Evolutionary conservation across 306 rosid species (phyloP).

Genomic region (Corylus americana): DNA sequence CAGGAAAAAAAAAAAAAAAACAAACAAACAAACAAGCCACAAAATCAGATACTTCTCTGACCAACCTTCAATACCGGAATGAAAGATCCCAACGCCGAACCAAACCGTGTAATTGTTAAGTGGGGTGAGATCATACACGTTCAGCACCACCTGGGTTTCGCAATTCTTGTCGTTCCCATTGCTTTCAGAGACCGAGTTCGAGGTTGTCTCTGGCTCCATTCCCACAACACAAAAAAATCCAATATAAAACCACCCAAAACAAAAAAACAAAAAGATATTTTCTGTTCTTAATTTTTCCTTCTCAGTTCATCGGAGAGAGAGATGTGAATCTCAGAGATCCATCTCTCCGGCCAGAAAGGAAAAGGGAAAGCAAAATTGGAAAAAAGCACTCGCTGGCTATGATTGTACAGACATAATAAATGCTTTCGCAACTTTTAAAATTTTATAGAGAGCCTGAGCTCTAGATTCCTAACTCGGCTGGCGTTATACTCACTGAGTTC

Average conservation of each 20-base stretch:
- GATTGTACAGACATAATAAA: too few species aligned
- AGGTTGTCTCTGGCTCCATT: constrained; percentile 63
- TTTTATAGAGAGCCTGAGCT: too few species aligned
- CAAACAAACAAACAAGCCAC: background rate
- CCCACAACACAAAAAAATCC: constrained; percentile 18
- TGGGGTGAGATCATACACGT: constrained; percentile 94
- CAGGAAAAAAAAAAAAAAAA: background rate
- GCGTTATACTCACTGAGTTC: background rate
- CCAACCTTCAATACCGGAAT: constrained; percentile 93
- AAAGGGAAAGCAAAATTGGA: background rate
- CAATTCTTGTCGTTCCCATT: constrained; percentile 24
- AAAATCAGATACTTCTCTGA: background rate
- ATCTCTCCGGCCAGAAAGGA: constrained; percentile 32
- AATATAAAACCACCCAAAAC: constrained; percentile 14
- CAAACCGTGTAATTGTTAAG: constrained; percentile 72
- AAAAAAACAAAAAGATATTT: background rate
- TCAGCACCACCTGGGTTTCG: constrained; percentile 54
- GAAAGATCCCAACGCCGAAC: constrained; percentile 91
- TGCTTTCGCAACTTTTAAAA: too few species aligned
- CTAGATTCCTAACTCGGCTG: background rate
- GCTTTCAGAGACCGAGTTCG: constrained; percentile 37
- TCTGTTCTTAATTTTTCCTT: background rate
- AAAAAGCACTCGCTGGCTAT: too few species aligned
- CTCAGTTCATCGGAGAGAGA: constrained; percentile 31
- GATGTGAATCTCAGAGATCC: constrained; percentile 34